These are phyloP conservation scores for Alternaria atra DNA, from an alignment of 2,329 filamentous ascomycete species.

Conservation along the genomic window DNA sequence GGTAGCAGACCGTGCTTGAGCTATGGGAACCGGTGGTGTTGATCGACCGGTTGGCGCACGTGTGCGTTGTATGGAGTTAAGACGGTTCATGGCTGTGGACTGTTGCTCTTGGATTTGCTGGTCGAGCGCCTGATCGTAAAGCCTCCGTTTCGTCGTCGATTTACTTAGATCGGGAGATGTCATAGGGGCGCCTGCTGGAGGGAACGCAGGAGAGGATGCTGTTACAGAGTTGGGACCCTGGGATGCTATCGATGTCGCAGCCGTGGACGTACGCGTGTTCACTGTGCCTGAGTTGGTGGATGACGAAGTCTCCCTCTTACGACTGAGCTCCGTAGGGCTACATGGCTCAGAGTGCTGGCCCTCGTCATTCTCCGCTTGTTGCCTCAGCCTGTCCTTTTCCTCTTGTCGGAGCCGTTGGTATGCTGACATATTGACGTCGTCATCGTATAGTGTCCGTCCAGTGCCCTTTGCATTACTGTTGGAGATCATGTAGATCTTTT, in stretches of 20 bases:
- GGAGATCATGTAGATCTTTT: constrained; percentile 92
- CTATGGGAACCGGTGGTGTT: constrained; percentile 57
- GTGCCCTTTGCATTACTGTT: constrained; percentile 56
- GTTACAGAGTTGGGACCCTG: constrained; percentile 60
- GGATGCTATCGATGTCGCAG: constrained; percentile 87
- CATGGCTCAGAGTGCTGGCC: constrained; percentile 56
- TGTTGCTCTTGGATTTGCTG: constrained; percentile 85
- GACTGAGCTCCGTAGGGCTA: constrained; percentile 68
- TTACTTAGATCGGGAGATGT: constrained; percentile 63
- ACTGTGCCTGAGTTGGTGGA: constrained; percentile 81
- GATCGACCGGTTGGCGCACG: constrained; percentile 58
- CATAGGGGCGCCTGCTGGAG: constrained; percentile 35
- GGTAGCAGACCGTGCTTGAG: constrained; percentile 56
- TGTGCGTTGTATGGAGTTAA: constrained; percentile 79
- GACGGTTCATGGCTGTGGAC: constrained; percentile 75
- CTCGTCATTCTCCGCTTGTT: constrained; percentile 49
- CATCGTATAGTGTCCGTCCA: constrained; percentile 78
- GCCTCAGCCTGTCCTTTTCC: constrained; percentile 56
- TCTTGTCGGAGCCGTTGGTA: constrained; percentile 79
- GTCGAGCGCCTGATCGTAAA: constrained; percentile 85
- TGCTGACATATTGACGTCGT: constrained; percentile 82
- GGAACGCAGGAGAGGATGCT: constrained; percentile 42
- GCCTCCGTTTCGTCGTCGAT: constrained; percentile 73
- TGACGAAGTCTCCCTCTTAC: constrained; percentile 81
- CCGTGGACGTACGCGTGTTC: constrained; percentile 77